These are phyloP conservation scores for Mariannaea sp. DNA, from an alignment of 2,329 filamentous ascomycete species.

Conservation along the genomic window DNA sequence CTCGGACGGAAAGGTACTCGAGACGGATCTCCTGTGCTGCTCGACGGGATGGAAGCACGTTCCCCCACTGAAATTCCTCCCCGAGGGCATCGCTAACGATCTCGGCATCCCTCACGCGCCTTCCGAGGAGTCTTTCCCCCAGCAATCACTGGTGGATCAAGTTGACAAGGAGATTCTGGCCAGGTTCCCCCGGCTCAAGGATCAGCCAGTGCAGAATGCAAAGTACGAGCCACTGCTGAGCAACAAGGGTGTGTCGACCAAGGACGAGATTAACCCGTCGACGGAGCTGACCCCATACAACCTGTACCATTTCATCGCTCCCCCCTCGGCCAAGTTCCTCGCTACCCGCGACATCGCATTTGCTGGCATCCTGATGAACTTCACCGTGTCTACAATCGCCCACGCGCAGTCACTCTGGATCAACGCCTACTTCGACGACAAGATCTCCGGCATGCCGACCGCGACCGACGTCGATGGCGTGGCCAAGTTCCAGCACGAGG, in stretches of 20 bases:
- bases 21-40: constrained; percentile 58
- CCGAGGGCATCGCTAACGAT: constrained; percentile 50
- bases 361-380: constrained; percentile 50
- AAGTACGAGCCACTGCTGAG: constrained; percentile 50
- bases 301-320: constrained; percentile 54
- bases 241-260: constrained; percentile 44
- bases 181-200: constrained; percentile 56
- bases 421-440: constrained; percentile 61
- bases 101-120: constrained; percentile 53
- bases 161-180: constrained; percentile 59
- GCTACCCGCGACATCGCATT: constrained; percentile 50
- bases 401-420: constrained; percentile 65
- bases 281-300: constrained; percentile 41
- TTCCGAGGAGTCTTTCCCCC: constrained; percentile 39
- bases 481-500: constrained; percentile 54
- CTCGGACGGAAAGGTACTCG: constrained; percentile 51
- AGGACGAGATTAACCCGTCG: constrained; percentile 34
- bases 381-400: constrained; percentile 48
- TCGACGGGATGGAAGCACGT: constrained; percentile 64
- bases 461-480: constrained; percentile 42
- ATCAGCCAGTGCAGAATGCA: constrained; percentile 56
- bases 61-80: constrained; percentile 58
- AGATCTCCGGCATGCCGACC: constrained; percentile 31
- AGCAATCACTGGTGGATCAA: constrained; percentile 40
- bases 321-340: constrained; percentile 45